These are phyloP conservation scores for Holtermanniella nyarrowii DNA, from an alignment of 768 basidiomycete species.

Conservation along the genomic window DNA sequence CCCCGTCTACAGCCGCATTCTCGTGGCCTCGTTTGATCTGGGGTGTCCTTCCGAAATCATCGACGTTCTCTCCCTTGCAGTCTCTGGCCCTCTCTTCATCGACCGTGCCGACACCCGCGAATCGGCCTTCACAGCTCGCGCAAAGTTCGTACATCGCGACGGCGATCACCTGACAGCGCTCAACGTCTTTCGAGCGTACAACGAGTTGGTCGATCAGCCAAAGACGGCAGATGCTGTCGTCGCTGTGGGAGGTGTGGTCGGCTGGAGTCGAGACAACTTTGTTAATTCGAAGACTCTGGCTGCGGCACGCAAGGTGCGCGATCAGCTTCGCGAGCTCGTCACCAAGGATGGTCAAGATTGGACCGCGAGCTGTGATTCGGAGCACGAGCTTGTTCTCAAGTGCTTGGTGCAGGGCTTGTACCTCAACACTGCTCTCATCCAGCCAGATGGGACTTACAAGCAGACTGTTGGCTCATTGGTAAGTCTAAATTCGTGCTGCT, in stretches of 20 bases:
- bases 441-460: constrained; percentile 69
- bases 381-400: constrained; percentile 58
- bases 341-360: constrained; percentile 53
- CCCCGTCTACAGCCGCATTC: constrained; percentile 63
- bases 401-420: constrained; percentile 67
- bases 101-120: constrained; percentile 61
- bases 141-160: constrained; percentile 67
- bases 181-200: constrained; percentile 72
- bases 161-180: constrained; percentile 89
- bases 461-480: constrained; percentile 51
- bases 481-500: constrained; percentile 14
- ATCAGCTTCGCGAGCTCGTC: constrained; percentile 65
- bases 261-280: constrained; percentile 75
- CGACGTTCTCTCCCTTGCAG: constrained; percentile 72
- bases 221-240: not conserved
- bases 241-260: constrained; percentile 37
- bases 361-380: constrained; percentile 52
- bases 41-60: constrained; percentile 69
- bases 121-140: constrained; percentile 52
- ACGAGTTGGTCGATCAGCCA: constrained; percentile 44
- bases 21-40: constrained; percentile 65
- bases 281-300: constrained; percentile 70
- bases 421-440: constrained; percentile 71
- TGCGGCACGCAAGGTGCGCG: constrained; percentile 67
- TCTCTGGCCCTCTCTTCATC: constrained; percentile 68